A percentile compares a stretch with the other conserved stretches of the same genome.
phyloP scores from a whole-genome alignment of 441 rosid genomes.

The Erodium texanum region DNA sequence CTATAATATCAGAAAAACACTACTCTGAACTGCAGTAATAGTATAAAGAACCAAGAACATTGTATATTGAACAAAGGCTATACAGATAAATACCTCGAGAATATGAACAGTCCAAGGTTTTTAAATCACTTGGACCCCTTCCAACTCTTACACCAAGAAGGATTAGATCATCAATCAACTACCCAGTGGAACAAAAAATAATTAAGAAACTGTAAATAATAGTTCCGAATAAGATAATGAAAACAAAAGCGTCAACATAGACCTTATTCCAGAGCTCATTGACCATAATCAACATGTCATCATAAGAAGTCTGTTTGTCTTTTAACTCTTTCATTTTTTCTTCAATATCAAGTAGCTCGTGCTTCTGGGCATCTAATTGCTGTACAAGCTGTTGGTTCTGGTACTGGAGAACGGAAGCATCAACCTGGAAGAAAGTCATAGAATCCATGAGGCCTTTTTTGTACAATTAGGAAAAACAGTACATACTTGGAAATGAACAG shows the following conservation, averaged over 20 bases:
- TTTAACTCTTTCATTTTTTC: slow-evolving; percentile 43
- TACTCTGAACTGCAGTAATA: neutral
- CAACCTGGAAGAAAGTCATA: slow-evolving; percentile 37
- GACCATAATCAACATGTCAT: slow-evolving; percentile 45
- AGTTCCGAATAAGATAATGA: neutral
- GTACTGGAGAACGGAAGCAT: slow-evolving; percentile 62
- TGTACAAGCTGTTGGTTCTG: slow-evolving; percentile 84
- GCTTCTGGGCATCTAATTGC: slow-evolving; percentile 64
- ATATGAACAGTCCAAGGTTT: slow-evolving; percentile 35
- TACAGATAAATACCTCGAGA: slow-evolving; percentile 38
- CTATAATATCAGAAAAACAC: slow-evolving; percentile 1
- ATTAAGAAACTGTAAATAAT: slow-evolving; percentile 3
- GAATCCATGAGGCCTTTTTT: slow-evolving; percentile 6
- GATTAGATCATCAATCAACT: slow-evolving; percentile 85
- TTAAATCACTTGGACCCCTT: slow-evolving; percentile 35
- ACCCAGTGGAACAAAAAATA: slow-evolving; percentile 1
- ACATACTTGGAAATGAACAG: neutral
- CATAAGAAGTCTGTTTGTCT: slow-evolving; percentile 53
- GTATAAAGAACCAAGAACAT: slow-evolving; percentile 4
- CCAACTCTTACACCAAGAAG: slow-evolving; percentile 74
- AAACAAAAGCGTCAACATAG: slow-evolving; percentile 5
- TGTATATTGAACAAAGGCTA: neutral
- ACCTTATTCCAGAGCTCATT: slow-evolving; percentile 88
- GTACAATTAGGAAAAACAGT: neutral
- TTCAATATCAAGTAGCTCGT: slow-evolving; percentile 59